Evolutionary conservation across 1,139 yeast species (phyloP).

Genomic region (Suhomyces chickasaworum): DNA sequence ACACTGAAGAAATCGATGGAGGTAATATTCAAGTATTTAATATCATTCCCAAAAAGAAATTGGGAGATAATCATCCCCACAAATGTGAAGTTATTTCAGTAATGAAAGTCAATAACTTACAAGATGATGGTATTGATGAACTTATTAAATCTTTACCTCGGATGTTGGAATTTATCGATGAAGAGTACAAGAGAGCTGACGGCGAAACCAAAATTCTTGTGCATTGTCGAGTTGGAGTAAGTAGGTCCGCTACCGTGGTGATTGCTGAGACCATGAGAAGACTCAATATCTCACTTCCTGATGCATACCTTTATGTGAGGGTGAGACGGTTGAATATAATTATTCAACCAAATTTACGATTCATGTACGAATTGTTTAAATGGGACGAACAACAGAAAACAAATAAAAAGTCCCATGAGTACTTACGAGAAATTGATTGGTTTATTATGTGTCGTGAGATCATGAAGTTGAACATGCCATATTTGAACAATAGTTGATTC

Average conservation of each 20-base stretch:
- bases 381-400: constrained; percentile 45
- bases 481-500: constrained; percentile 26
- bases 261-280: constrained; percentile 52
- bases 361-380: constrained; percentile 52
- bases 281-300: constrained; percentile 37
- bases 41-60: constrained; percentile 19
- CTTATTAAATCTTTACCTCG: constrained; percentile 37
- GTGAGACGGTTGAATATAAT: constrained; percentile 50
- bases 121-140: constrained; percentile 53
- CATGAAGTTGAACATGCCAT: constrained; percentile 69
- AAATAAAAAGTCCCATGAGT: constrained; percentile 21
- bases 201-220: constrained; percentile 42
- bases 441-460: constrained; percentile 86
- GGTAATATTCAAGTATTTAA: constrained; percentile 38
- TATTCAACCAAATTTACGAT: constrained; percentile 50
- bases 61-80: constrained; percentile 8
- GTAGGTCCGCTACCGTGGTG: constrained; percentile 51
- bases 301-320: constrained; percentile 48
- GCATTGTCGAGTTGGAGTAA: constrained; percentile 55
- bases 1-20: constrained; percentile 26
- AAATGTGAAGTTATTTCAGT: constrained; percentile 33
- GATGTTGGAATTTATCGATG: constrained; percentile 39
- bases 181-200: constrained; percentile 28
- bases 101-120: constrained; percentile 47
- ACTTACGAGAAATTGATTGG: constrained; percentile 83